Evolutionary conservation across 495 filamentous ascomycete genomes (phyloP).

Genomic region (Aspergillus incahuasiensis): DNA sequence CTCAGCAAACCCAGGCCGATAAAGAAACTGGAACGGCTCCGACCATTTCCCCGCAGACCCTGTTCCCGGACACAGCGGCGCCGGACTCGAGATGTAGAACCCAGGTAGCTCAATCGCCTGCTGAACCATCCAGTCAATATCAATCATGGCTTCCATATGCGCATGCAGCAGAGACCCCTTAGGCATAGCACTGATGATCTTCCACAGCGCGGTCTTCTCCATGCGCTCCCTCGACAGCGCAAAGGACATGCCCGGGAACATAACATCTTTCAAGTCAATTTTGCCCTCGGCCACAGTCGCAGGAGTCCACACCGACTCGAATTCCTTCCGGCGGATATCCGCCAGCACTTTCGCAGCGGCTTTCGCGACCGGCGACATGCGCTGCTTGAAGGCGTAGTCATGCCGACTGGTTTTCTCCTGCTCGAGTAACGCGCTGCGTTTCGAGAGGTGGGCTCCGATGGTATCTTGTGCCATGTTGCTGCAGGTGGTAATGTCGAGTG

Average conservation of each 20-base stretch:
- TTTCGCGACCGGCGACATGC: conserved; percentile 11
- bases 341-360: conserved; percentile 8
- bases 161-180: conserved; percentile 16
- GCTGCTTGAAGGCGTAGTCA: conserved; percentile 14
- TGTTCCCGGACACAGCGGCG: background rate
- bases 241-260: conserved; percentile 15
- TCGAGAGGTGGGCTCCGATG: conserved; percentile 2
- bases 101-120: conserved; percentile 12
- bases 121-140: conserved; percentile 15
- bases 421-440: conserved; percentile 6
- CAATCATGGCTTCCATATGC: conserved; percentile 18
- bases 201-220: conserved; percentile 8
- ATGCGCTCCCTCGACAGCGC: conserved; percentile 9
- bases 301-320: conserved; percentile 4
- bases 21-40: conserved; percentile 6
- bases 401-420: conserved; percentile 8
- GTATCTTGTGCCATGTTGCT: background rate
- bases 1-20: background rate
- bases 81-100: conserved; percentile 7
- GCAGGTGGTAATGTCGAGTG: background rate
- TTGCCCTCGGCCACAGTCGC: background rate
- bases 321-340: conserved; percentile 9
- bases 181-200: conserved; percentile 12
- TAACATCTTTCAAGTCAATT: conserved; percentile 5
- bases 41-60: background rate